Evolutionary conservation across 78 protist genomes (phyloP).

Genomic region (Thecamonas trahens): DNA sequence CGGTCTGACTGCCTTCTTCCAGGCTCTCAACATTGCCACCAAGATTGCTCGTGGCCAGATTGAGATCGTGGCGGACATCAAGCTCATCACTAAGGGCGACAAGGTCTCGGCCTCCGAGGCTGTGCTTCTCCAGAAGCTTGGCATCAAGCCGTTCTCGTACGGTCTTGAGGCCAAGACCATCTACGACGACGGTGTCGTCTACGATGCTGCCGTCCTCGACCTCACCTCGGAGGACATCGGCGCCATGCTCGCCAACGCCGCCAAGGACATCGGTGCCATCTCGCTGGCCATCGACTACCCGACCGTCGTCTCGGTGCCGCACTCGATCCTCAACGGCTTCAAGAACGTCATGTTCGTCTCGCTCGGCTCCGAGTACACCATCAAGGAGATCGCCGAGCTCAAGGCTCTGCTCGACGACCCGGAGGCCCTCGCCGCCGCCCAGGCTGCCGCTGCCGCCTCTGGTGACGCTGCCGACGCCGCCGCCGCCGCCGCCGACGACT

Average conservation of each 20-base stretch:
- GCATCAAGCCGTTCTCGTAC: slow-evolving; percentile 95
- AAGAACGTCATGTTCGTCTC: slow-evolving; percentile 87
- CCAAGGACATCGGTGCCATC: slow-evolving; percentile 80
- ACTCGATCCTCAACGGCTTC: slow-evolving; percentile 84
- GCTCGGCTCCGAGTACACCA: slow-evolving; percentile 77
- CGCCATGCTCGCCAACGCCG: slow-evolving; percentile 47
- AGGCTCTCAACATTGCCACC: slow-evolving; percentile 97
- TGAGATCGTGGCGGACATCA: slow-evolving; percentile 88
- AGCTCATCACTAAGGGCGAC: slow-evolving; percentile 77
- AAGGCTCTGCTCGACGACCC: slow-evolving; percentile 65
- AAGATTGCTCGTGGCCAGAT: slow-evolving; percentile 94
- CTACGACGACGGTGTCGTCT: slow-evolving; percentile 89
- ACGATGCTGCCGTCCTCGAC: slow-evolving; percentile 78
- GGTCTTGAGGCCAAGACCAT: slow-evolving; percentile 71
- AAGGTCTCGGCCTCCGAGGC: slow-evolving; percentile 96
- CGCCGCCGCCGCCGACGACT: slow-evolving; percentile 39
- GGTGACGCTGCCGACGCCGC: slow-evolving; percentile 60
- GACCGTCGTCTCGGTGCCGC: slow-evolving; percentile 89
- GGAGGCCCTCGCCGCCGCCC: slow-evolving; percentile 32
- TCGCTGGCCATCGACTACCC: slow-evolving; percentile 85
- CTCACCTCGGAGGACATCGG: slow-evolving; percentile 77
- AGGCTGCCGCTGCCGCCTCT: slow-evolving; percentile 54
- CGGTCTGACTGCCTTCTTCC: slow-evolving; percentile 95
- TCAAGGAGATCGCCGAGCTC: slow-evolving; percentile 69
- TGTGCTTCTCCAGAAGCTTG: slow-evolving; percentile 90